Conservation (phyloP, 768 basidiomycete species). For the Xerocomus potaroensis region DNA sequence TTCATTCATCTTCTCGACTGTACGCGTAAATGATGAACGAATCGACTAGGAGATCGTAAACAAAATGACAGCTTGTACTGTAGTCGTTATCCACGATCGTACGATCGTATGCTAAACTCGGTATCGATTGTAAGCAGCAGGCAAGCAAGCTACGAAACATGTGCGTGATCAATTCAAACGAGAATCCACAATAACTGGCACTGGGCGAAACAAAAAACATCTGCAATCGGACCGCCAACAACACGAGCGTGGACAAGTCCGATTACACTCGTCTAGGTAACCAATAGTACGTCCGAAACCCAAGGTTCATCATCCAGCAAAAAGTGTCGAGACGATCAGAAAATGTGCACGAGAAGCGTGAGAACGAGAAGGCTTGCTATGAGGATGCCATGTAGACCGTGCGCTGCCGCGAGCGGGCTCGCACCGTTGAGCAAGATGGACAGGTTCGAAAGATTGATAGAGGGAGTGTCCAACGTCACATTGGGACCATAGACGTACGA, state of each 20-base stretch:
- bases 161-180: not conserved
- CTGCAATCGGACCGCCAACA: too few relatives aligned
- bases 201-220: not conserved
- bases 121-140: not conserved
- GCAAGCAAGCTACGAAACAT: not conserved
- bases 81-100: too few relatives aligned
- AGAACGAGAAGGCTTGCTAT: slow-evolving; percentile 10
- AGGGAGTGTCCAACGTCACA: slow-evolving; percentile 47
- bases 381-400: slow-evolving; percentile 11
- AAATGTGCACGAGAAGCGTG: slow-evolving; percentile 15
- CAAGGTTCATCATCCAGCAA: too few relatives aligned
- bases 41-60: too few relatives aligned
- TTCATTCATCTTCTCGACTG: too few relatives aligned
- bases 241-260: too few relatives aligned
- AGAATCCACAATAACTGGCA: slow-evolving; percentile 1
- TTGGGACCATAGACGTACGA: slow-evolving; percentile 65
- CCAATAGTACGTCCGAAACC: too few relatives aligned
- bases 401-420: slow-evolving; percentile 3
- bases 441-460: slow-evolving; percentile 54
- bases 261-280: not conserved
- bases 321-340: slow-evolving; percentile 11
- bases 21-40: too few relatives aligned
- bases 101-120: too few relatives aligned
- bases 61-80: too few relatives aligned
- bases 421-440: slow-evolving; percentile 48